phyloP scores from a whole-genome alignment of 208 protist genomes.

The Acanthamoeba rhysodes region DNA sequence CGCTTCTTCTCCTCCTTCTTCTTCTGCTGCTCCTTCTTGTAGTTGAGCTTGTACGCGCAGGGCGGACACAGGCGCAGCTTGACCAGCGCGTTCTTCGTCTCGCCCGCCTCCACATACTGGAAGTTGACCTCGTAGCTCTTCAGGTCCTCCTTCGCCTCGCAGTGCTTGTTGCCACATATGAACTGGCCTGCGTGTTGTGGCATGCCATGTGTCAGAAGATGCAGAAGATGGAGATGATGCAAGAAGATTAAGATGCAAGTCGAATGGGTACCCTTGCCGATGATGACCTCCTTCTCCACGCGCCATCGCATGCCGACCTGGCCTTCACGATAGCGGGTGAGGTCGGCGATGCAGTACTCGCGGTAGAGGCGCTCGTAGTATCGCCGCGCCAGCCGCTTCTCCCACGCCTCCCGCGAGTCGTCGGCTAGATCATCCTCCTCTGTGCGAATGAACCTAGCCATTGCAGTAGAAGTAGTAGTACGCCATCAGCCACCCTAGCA shows the following conservation, averaged over 20 bases:
- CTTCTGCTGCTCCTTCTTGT: conserved; percentile 73
- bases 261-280: conserved; percentile 49
- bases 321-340: conserved; percentile 64
- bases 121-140: conserved; percentile 80
- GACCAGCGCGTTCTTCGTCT: conserved; percentile 80
- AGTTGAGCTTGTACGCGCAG: conserved; percentile 80
- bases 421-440: conserved; percentile 74
- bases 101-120: conserved; percentile 78
- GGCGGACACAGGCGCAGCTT: conserved; percentile 80
- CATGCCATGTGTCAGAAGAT: not conserved
- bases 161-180: conserved; percentile 68
- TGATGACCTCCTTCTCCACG: conserved; percentile 75
- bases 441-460: conserved; percentile 33
- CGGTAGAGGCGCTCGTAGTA: conserved; percentile 72
- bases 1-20: conserved; percentile 73
- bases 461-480: not conserved
- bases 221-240: not conserved
- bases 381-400: conserved; percentile 51
- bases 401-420: conserved; percentile 57
- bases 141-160: conserved; percentile 62
- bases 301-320: conserved; percentile 76
- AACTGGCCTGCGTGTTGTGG: conserved; percentile 34
- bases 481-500: not conserved
- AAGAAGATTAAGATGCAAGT: not conserved
- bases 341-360: conserved; percentile 76